Percentiles rank a stretch among this genome's conserved stretches.
phyloP scores from a whole-genome alignment of 164 flowering plant species.

The Saururus chinensis region DNA sequence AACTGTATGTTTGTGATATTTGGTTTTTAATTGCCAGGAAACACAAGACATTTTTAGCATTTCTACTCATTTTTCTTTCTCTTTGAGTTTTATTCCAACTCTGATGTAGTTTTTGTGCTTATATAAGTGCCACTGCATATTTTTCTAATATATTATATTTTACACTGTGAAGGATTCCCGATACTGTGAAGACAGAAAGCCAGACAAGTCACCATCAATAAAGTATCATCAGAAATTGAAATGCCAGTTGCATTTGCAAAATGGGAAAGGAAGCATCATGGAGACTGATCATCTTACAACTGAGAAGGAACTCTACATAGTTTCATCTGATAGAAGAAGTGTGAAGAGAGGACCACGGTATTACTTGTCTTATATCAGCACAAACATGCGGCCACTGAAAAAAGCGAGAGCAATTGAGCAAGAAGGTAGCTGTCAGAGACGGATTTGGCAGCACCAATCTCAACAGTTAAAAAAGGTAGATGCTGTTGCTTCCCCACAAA shows the following conservation, averaged over 20 bases:
- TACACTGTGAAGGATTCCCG: neutral
- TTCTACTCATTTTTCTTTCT: too few relatives aligned
- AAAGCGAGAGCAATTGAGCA: conserved; percentile 31
- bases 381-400: conserved; percentile 10
- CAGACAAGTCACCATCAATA: neutral
- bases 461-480: conserved; percentile 37
- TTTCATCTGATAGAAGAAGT: conserved; percentile 13
- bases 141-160: neutral
- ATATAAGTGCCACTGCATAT: neutral
- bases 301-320: conserved; percentile 1
- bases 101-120: neutral
- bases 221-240: conserved; percentile 1
- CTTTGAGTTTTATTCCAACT: neutral
- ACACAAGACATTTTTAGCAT: neutral
- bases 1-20: too few relatives aligned
- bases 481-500: conserved; percentile 42
- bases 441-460: conserved; percentile 13
- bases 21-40: too few relatives aligned
- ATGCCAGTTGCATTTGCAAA: neutral
- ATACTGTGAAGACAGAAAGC: neutral
- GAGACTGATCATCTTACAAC: conserved; percentile 8
- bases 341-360: conserved; percentile 30
- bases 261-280: neutral
- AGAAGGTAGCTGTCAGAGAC: conserved; percentile 19
- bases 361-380: conserved; percentile 18